Base-by-base conservation (phyloP, 1,139 yeast genomes). In the Pichia sp. region DNA sequence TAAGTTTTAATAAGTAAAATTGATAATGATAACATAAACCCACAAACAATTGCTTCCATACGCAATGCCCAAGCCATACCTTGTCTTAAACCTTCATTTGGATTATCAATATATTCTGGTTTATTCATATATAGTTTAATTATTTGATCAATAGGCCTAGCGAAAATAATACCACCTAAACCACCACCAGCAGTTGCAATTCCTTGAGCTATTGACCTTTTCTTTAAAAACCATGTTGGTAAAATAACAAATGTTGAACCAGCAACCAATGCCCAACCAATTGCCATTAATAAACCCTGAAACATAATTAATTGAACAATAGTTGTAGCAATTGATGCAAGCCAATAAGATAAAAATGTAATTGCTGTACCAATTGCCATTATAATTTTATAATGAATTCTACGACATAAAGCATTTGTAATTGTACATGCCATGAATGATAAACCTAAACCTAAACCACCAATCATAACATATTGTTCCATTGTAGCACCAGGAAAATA, bases 1-100 rank as follows among this genome's bases (percentile, higher is more conserved):
- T 80, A 64, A 26, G 78, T 74, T 47, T 66, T 68, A 48, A 80
- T 63, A 33, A 82, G 59, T 16, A 71, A 45, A 22, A 69, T 64
- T 2, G 75, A 66, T 7, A 67, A 39, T 0, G 60, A 31, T 37
- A 68, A 54, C 39, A 68, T 57, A 5, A 63, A 59, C 1, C 70
- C 65, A 30, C 71, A 64, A 16, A 68, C 63, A 30, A 74, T 60
- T 1, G 78, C 82, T 36, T 74, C 65, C 73, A 80, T 73, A 49
- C 90, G 64, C 48, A 82, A 66, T 0, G 89, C 82, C 89, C 89
- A 82, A 46, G 68, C 66, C 42, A 81, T 84, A 55, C 76, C 68
- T 0, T 84, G 82, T 6, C 79, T 70, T 16, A 62, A 61, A 26
- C 70, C 50, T 34, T 47, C 40, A 34, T 41, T 41, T 38, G 25